phyloP scores from a whole-genome alignment of 2,329 filamentous ascomycete genomes.

The Venturia carpophila region DNA sequence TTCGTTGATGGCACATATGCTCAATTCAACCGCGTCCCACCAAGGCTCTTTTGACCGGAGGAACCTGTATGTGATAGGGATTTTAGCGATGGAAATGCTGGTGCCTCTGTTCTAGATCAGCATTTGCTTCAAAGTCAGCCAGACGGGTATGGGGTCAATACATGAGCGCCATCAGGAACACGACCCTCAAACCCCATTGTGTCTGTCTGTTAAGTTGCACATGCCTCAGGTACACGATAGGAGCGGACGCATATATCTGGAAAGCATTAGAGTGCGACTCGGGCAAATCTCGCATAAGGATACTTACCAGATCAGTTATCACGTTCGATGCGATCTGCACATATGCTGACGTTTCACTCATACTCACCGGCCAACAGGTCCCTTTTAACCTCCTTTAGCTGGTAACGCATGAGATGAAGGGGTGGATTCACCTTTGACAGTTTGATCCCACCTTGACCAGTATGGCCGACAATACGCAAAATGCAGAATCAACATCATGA shows the following conservation, averaged over 20 bases:
- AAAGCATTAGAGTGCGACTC: background rate
- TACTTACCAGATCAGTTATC: background rate
- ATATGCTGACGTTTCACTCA: background rate
- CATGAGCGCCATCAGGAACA: background rate
- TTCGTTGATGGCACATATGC: background rate
- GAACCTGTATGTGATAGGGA: background rate
- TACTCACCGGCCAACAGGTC: background rate
- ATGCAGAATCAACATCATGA: constrained; percentile 3
- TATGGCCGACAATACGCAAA: constrained; percentile 4
- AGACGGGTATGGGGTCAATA: background rate
- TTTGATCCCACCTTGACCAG: background rate
- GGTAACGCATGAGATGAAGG: background rate
- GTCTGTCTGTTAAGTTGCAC: background rate
- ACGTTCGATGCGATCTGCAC: constrained; percentile 2
- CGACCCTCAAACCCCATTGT: background rate
- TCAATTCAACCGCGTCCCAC: background rate
- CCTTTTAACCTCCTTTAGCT: background rate
- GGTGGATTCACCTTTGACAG: background rate
- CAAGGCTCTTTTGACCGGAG: background rate
- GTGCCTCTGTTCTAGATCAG: background rate
- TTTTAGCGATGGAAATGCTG: background rate
- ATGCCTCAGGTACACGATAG: background rate
- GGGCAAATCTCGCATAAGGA: background rate
- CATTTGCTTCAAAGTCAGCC: background rate
- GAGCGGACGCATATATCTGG: background rate